Base-by-base conservation (phyloP, 73 alveolate species). In the Paramecium tetraurelia region DNA sequence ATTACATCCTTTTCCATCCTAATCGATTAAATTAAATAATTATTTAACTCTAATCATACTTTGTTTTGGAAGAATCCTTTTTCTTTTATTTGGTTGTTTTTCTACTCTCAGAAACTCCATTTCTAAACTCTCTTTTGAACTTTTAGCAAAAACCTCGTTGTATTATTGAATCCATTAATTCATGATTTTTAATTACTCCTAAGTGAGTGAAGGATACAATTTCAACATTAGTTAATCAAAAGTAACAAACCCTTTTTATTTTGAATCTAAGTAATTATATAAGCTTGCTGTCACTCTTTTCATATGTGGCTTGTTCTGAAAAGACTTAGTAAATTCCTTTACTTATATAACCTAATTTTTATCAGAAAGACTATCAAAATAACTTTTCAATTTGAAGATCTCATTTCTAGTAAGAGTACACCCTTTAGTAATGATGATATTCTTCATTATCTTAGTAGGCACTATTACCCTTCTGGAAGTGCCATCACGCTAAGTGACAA, bases 241-340 rank as follows among this genome's bases (percentile, higher is more conserved):
- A 8, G 86, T 86, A 22, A 86, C 88, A 72, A 59, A 63, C 7
- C 93, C 93, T 68, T 24, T 86, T 86, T 58, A 86, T 43, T 59
- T 77, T 18, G 93, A 86, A 68, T 86, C 93, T 86, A 86, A 86
- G 38, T 63, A 86, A 68, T 86, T 86, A 86, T 63, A 86, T 27
- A 86, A 68, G 38, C 93, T 86, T 36, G 93, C 93, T 10, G 93
- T 86, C 14, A 86, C 93, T 86, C 93, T 86, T 63, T 86, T 86
- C 93, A 86, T 86, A 38, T 86, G 93, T 11, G 93, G 93, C 18
- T 86, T 86, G 38, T 86, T 77, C 24, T 86, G 58, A 86, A 86
- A 86, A 5, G 93, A 72, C 38, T 86, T 86, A 5, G 93, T 86
- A n/a, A 86, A 63, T 48, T 77, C 93, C 40, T 86, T 86, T 1